These are phyloP conservation scores for Hypoxylon lienhwacheense DNA, from an alignment of 495 filamentous ascomycete species.

Conservation along the genomic window DNA sequence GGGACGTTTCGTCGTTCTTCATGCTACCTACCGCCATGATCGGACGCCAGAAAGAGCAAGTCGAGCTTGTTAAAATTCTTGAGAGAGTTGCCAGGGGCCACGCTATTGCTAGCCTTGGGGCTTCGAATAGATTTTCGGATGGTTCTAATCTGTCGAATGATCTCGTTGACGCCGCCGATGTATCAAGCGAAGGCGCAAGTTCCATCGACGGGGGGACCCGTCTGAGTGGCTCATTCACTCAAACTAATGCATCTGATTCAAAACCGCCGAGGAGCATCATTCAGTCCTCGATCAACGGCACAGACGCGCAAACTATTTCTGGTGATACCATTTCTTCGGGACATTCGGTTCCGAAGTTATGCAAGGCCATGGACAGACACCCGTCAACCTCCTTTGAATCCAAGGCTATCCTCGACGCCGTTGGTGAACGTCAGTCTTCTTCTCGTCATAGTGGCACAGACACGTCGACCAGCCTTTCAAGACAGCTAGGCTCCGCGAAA, in stretches of 20 bases:
- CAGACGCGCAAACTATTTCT: conserved; percentile 38
- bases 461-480: conserved; percentile 44
- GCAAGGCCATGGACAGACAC: conserved; percentile 45
- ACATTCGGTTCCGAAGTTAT: conserved; percentile 39
- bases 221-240: conserved; percentile 43
- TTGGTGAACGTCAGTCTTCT: conserved; percentile 37
- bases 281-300: conserved; percentile 36
- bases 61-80: conserved; percentile 68
- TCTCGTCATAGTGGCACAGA: conserved; percentile 38
- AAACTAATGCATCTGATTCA: conserved; percentile 56
- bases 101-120: conserved; percentile 49
- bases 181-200: conserved; percentile 53
- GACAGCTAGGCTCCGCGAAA: conserved; percentile 56
- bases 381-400: conserved; percentile 43
- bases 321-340: conserved; percentile 42
- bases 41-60: conserved; percentile 71
- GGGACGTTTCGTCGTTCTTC: conserved; percentile 85
- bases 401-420: conserved; percentile 37
- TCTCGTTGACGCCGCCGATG: conserved; percentile 54
- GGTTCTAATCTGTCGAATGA: conserved; percentile 61
- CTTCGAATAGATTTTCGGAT: conserved; percentile 51
- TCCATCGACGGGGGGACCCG: conserved; percentile 49
- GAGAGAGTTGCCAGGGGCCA: conserved; percentile 69
- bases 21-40: conserved; percentile 78
- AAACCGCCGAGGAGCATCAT: conserved; percentile 45